A percentile compares a stretch with the other conserved stretches of the same genome.
Conservation (phyloP, 2,329 filamentous ascomycete species). For the Ophiocordyceps camponoti-leonardi region DNA sequence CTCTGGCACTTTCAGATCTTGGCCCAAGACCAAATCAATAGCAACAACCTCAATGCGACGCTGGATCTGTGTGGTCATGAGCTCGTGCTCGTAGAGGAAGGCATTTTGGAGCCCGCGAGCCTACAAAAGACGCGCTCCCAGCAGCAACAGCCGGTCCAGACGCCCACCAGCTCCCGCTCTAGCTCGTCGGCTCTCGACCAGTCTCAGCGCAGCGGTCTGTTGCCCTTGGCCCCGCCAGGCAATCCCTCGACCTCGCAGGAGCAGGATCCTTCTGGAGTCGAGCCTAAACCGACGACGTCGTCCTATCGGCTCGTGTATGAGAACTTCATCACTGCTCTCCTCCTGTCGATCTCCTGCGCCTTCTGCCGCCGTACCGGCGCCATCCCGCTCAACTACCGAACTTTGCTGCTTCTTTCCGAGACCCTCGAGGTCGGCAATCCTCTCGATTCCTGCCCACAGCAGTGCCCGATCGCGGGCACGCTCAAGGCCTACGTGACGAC, state of each 20-base stretch:
- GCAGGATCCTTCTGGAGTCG: slow-evolving; percentile 11
- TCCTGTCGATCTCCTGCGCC: slow-evolving; percentile 29
- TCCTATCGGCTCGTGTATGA: slow-evolving; percentile 29
- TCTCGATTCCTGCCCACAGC: slow-evolving; percentile 5
- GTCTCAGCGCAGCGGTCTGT: slow-evolving; percentile 9
- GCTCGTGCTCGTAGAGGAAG: slow-evolving; percentile 29
- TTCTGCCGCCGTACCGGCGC: slow-evolving; percentile 32
- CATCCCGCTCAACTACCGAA: slow-evolving; percentile 34
- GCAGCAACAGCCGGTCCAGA: slow-evolving; percentile 22
- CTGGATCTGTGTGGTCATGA: slow-evolving; percentile 26
- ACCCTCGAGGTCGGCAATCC: slow-evolving; percentile 4
- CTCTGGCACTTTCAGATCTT: slow-evolving; percentile 38
- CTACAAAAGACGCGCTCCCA: slow-evolving; percentile 24
- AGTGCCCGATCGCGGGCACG: slow-evolving; percentile 24
- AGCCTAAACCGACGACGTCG: slow-evolving; percentile 8
- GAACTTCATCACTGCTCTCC: slow-evolving; percentile 33
- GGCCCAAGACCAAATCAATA: slow-evolving; percentile 10
- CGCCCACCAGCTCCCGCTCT: slow-evolving; percentile 28
- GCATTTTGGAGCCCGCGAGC: slow-evolving; percentile 29
- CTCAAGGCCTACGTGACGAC: slow-evolving; percentile 38
- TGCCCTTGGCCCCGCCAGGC: slow-evolving; percentile 3
- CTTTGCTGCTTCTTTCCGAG: slow-evolving; percentile 25
- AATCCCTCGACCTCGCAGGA: slow-evolving; percentile 6
- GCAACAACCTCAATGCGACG: slow-evolving; percentile 15
- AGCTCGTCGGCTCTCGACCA: slow-evolving; percentile 21